These are phyloP conservation scores for Bruguiera sexangula DNA, from an alignment of 345 rosid genomes.

Conservation along the genomic window DNA sequence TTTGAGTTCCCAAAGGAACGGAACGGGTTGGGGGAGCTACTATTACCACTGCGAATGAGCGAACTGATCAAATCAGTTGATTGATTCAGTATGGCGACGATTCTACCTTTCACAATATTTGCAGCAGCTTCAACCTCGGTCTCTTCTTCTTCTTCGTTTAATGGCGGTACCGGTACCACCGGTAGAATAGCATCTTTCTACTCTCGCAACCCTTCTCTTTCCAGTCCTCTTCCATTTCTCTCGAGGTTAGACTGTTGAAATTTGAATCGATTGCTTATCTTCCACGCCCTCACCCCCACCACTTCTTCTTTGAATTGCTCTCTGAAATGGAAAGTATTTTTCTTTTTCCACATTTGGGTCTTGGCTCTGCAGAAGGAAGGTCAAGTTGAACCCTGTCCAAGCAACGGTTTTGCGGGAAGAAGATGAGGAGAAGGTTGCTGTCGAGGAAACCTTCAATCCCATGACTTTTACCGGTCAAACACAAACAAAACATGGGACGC, in stretches of 20 bases:
- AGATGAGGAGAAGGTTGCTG: slow-evolving; percentile 59
- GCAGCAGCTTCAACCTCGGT: slow-evolving; percentile 13
- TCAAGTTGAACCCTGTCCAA: slow-evolving; percentile 41
- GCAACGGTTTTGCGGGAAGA: slow-evolving; percentile 63
- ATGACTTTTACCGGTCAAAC: slow-evolving; percentile 28
- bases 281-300: too few species aligned
- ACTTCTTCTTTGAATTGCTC: too few species aligned
- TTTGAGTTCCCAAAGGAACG: too few species aligned
- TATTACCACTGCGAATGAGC: too few species aligned
- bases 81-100: slow-evolving; percentile 19
- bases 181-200: slow-evolving; percentile 18
- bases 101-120: slow-evolving; percentile 20
- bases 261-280: too few species aligned
- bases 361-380: neutral
- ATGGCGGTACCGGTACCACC: too few species aligned
- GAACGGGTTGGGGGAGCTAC: too few species aligned
- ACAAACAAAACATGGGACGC: slow-evolving; percentile 3
- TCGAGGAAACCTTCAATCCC: slow-evolving; percentile 63
- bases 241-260: slow-evolving; percentile 28
- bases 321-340: too few species aligned
- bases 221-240: slow-evolving; percentile 18
- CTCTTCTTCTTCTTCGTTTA: neutral
- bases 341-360: too few species aligned
- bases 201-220: slow-evolving; percentile 24
- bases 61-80: too few species aligned